Conservation (phyloP, 2,329 filamentous ascomycete genomes). For the Clonostachys sp. region DNA sequence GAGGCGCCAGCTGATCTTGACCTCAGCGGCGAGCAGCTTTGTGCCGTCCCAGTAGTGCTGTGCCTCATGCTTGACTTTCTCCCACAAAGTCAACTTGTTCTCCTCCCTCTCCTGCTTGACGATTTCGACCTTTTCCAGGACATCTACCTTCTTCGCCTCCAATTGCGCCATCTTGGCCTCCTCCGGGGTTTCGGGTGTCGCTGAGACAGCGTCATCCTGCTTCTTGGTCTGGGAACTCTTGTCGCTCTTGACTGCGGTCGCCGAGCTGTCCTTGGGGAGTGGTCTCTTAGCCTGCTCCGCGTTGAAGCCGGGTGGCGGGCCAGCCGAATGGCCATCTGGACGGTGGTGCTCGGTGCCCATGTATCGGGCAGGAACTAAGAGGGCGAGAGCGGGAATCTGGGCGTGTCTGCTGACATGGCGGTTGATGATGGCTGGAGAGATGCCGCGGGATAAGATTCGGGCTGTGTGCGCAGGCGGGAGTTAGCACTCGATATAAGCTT, state of each 20-base stretch:
- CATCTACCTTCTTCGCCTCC: conserved; percentile 57
- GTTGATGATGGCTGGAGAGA: conserved; percentile 39
- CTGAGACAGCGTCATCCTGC: conserved; percentile 15
- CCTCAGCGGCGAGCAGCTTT: conserved; percentile 86
- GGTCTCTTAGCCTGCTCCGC: conserved; percentile 86
- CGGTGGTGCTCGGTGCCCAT: conserved; percentile 57
- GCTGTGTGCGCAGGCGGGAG: conserved; percentile 20
- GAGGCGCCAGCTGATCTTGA: conserved; percentile 86
- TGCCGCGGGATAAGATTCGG: conserved; percentile 38
- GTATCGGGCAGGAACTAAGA: conserved; percentile 51
- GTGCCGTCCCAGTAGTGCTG: conserved; percentile 98
- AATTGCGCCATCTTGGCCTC: conserved; percentile 53
- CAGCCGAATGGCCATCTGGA: conserved; percentile 43
- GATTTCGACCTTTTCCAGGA: conserved; percentile 54
- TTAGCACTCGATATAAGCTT: conserved; percentile 13
- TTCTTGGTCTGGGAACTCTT: conserved; percentile 16
- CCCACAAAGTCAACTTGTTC: conserved; percentile 82
- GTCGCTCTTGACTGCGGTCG: conserved; percentile 24
- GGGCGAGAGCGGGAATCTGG: conserved; percentile 45
- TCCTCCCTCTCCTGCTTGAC: conserved; percentile 58
- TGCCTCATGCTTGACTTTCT: conserved; percentile 92
- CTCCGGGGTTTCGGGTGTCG: conserved; percentile 17
- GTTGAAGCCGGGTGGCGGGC: conserved; percentile 86
- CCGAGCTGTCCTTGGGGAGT: conserved; percentile 50
- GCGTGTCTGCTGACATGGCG: conserved; percentile 40